Evolutionary conservation across 2,329 filamentous ascomycete genomes (phyloP).

Genomic region (Madurella fahalii): DNA sequence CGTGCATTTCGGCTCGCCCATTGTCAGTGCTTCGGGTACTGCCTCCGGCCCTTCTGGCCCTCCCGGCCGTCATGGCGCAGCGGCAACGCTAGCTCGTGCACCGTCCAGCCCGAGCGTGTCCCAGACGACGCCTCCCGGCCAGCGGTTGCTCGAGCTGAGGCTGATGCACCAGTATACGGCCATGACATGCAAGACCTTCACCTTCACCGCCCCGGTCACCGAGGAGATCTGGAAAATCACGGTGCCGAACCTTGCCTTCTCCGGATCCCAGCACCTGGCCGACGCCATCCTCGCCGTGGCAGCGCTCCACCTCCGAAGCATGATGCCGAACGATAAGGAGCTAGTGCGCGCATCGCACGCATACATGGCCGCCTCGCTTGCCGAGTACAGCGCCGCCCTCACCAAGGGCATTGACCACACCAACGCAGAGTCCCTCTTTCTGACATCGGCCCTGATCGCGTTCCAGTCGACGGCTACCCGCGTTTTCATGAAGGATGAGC

Average conservation of each 20-base stretch:
- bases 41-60: conserved; percentile 23
- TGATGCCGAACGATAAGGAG: conserved; percentile 53
- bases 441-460: conserved; percentile 60
- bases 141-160: conserved; percentile 55
- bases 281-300: conserved; percentile 62
- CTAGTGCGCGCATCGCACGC: conserved; percentile 60
- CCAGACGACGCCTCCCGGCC: conserved; percentile 34
- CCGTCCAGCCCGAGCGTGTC: conserved; percentile 34
- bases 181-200: conserved; percentile 56
- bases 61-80: conserved; percentile 27
- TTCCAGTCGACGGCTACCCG: conserved; percentile 63
- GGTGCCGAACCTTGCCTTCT: conserved; percentile 59
- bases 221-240: conserved; percentile 57
- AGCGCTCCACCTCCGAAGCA: conserved; percentile 57
- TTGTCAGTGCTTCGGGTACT: conserved; percentile 19
- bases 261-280: conserved; percentile 53
- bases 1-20: conserved; percentile 26
- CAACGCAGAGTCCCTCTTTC: conserved; percentile 60
- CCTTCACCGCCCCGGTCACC: conserved; percentile 48
- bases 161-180: conserved; percentile 63
- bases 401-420: conserved; percentile 52
- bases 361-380: conserved; percentile 61
- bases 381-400: conserved; percentile 55
- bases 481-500: conserved; percentile 58
- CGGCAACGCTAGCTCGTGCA: conserved; percentile 36